Evolutionary conservation across 2,329 filamentous ascomycete genomes (phyloP), one percentile per base, ranked within the genome.

Genomic region (Venturia oleaginea): DNA sequence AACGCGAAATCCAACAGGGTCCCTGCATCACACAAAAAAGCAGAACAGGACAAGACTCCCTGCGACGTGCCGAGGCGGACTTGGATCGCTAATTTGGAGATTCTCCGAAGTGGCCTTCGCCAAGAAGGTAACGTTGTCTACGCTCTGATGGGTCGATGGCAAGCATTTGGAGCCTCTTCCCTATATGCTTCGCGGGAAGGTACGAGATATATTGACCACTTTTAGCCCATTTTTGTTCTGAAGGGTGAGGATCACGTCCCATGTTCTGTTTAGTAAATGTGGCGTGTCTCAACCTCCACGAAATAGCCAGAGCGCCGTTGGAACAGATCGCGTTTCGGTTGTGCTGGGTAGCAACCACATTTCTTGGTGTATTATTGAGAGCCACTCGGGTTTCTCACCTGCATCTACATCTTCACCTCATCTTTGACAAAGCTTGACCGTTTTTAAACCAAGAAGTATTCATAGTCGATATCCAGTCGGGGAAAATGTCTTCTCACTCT

Each of bases 171-270:
- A 57, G 30, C 34, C 51, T 17, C 30, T n/a, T n/a, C 6, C 51
- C 30, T n/a, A 34, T 17, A 13, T 22, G 8, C 19, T 4, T 57
- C 51, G 51, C 30, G 30, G 15, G 6, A 57, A 11, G 51, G 17
- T 34, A n/a, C 51, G 51, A 57, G 30, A 22, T 34, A 57, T 57
- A 57, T 57, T 57, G 51, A n/a, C n/a, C 51, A 17, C 13, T n/a
- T 57, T n/a, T 57, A 10, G 27, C 19, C 30, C 30, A 57, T 5
- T n/a, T 34, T 57, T 32, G 17, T 57, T 57, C 8, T 34, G 30
- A 57, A 34, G 30, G 51, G 51, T 34, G 17, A 34, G 19, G 5
- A 3, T 34, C 4, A 57, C 51, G 51, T 57, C 30, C 30, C 30
- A 57, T 37, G 51, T 57, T 57, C 30, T 34, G 27, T 57, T 34